Evolutionary conservation across 345 rosid genomes (phyloP), one percentile per base, ranked within the genome.

Genomic region (Clarkia xantiana): DNA sequence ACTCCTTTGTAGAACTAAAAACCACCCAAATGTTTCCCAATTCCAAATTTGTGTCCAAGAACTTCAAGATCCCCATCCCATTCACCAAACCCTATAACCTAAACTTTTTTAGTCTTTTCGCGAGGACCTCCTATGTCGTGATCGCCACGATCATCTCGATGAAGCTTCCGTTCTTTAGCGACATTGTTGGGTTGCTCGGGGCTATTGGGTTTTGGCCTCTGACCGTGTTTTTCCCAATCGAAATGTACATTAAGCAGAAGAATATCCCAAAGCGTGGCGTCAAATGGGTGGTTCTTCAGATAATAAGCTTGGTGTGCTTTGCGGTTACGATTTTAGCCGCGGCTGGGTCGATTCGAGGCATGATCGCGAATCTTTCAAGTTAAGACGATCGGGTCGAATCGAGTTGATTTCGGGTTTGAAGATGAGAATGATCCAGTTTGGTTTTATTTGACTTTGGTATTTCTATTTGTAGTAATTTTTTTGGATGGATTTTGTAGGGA

Each of bases 161-260:
- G 87, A 49, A n/a, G n/a, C n/a, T n/a, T n/a, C n/a, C n/a, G n/a
- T n/a, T n/a, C n/a, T n/a, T n/a, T n/a, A n/a, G n/a, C 40, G 86
- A 82, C 25, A 67, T 82, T 2, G 84, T 77, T 0, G 93, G 93
- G 42, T 58, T 82, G 53, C 72, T 82, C 5, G 87, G 93, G 5
- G 93, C 93, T 0, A 49, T 82, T 42, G 93, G 93, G 44, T 82
- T 79, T 56, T 82, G 84, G 86, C 91, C 91, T 2, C 57, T 82
- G 52, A 79, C 83, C 0, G 91, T 82, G 55, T 82, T 78, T 20
- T 79, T 82, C 49, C 86, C 91, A 12, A 75, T 82, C 17, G 86
- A 82, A 71, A 79, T 82, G 87, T 82, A 79, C 60, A 73, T 79
- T 6, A 58, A 57, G 22, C 81, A 75, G 55, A 75, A 65, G 77